Percentiles rank a stretch among this genome's conserved stretches.
Conservation (phyloP, 176 grass and related monocot genomes). For the Urochloa ruziziensis region DNA sequence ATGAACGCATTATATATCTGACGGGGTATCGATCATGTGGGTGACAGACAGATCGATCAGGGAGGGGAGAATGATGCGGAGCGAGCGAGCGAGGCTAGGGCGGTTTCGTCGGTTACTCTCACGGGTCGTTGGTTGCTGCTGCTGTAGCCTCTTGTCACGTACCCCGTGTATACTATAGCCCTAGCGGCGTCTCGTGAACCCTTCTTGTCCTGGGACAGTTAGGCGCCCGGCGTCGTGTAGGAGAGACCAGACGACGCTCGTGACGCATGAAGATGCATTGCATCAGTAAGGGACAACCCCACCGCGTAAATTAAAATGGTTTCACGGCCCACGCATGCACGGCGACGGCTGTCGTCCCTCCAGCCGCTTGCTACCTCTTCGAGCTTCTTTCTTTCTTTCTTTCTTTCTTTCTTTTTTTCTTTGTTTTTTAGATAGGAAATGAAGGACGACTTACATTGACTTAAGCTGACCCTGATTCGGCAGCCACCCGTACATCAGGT, state of each 20-base stretch:
- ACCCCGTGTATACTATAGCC: not conserved
- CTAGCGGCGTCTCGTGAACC: not conserved
- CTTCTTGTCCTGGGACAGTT: conserved; percentile 16
- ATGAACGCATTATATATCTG: not conserved
- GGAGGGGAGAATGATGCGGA: no score
- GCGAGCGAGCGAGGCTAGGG: not conserved
- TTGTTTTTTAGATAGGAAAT: no score
- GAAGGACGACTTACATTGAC: no score
- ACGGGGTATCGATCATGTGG: not conserved
- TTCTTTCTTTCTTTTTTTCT: no score
- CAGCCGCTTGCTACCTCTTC: no score
- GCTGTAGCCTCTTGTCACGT: not conserved
- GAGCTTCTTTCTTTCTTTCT: no score
- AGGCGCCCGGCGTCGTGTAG: not conserved
- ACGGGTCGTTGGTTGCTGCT: not conserved
- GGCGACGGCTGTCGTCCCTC: not conserved
- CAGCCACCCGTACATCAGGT: no score
- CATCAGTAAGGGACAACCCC: not conserved
- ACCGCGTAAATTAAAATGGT: not conserved
- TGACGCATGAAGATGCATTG: not conserved
- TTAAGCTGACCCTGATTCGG: no score
- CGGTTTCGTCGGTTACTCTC: conserved; percentile 26
- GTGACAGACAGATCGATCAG: no score
- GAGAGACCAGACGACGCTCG: not conserved
- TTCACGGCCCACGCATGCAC: not conserved